These are phyloP conservation scores for Baudoinia panamericana DNA, from an alignment of 495 filamentous ascomycete species.

Conservation along the genomic window DNA sequence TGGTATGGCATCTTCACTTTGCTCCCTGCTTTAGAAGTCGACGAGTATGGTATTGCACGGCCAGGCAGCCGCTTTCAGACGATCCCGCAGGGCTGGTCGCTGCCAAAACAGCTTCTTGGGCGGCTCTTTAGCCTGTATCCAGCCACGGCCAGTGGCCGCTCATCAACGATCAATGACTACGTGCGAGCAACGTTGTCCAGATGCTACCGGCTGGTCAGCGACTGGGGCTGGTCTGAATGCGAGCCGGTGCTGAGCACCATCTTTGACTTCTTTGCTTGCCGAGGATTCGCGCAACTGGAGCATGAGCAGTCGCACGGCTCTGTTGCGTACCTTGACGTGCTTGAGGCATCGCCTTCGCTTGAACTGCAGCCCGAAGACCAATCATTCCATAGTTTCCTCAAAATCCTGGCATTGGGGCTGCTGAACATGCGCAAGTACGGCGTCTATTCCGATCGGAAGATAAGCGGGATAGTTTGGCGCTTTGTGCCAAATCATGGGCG, in stretches of 20 bases:
- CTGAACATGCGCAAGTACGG: conserved; percentile 39
- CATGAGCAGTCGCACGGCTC: conserved; percentile 69
- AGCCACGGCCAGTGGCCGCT: conserved; percentile 37
- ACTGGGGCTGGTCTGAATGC: conserved; percentile 79
- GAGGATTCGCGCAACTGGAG: conserved; percentile 55
- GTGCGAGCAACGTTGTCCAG: conserved; percentile 58
- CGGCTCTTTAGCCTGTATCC: conserved; percentile 56
- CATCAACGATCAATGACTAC: conserved; percentile 66
- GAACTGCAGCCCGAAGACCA: conserved; percentile 53
- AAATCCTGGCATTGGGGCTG: conserved; percentile 62
- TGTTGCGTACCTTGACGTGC: conserved; percentile 61
- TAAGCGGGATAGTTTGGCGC: conserved; percentile 62
- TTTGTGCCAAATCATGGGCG: conserved; percentile 81
- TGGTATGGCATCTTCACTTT: conserved; percentile 68
- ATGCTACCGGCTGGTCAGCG: conserved; percentile 63
- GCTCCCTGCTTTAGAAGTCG: conserved; percentile 65
- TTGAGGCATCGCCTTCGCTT: conserved; percentile 49
- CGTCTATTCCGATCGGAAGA: conserved; percentile 52
- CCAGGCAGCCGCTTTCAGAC: conserved; percentile 41
- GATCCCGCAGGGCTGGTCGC: conserved; percentile 55
- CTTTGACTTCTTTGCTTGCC: conserved; percentile 83
- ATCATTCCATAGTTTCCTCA: conserved; percentile 90
- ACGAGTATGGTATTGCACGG: conserved; percentile 48
- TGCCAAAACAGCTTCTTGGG: conserved; percentile 49
- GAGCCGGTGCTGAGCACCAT: conserved; percentile 63